These are phyloP conservation scores for Pseudogymnoascus sp. DNA, from an alignment of 2,329 filamentous ascomycete species.

Conservation along the genomic window DNA sequence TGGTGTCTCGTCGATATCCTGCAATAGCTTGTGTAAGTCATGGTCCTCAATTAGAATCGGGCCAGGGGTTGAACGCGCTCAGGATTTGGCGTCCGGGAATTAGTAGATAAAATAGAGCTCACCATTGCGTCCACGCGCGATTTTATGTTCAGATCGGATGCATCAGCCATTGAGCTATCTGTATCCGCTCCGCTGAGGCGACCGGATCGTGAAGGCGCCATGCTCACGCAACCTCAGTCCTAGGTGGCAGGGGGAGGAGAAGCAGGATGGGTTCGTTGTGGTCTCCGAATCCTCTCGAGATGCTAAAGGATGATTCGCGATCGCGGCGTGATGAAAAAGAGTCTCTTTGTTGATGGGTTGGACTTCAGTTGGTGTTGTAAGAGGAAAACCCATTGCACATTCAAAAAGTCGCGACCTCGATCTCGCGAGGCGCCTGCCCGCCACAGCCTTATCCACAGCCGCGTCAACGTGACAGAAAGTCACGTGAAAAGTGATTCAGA, in stretches of 20 bases:
- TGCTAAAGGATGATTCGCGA: not conserved
- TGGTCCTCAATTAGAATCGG: not conserved
- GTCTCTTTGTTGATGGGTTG: slow-evolving; percentile 13
- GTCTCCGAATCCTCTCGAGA: slow-evolving; percentile 3
- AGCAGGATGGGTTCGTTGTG: slow-evolving; percentile 15
- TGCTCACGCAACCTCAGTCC: slow-evolving; percentile 34
- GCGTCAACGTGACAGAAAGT: slow-evolving; percentile 1
- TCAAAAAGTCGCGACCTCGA: slow-evolving; percentile 7
- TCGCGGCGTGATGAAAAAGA: slow-evolving; percentile 12
- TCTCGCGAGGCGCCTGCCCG: slow-evolving; percentile 1
- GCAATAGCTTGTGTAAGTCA: slow-evolving; percentile 22
- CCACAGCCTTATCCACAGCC: slow-evolving; percentile 3
- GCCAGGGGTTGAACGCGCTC: not conserved
- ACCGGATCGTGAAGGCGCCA: slow-evolving; percentile 49
- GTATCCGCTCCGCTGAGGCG: slow-evolving; percentile 40
- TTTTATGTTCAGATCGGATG: slow-evolving; percentile 34
- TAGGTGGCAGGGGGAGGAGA: not conserved
- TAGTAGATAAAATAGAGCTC: slow-evolving; percentile 12
- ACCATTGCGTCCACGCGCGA: slow-evolving; percentile 30
- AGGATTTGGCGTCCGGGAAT: not conserved
- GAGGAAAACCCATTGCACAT: slow-evolving; percentile 1
- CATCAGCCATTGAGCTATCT: slow-evolving; percentile 58
- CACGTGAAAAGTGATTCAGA: not conserved
- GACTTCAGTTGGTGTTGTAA: slow-evolving; percentile 6
- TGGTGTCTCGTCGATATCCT: slow-evolving; percentile 58